phyloP scores from a whole-genome alignment of 805 yeast species.

The Barnettozyma sp. region DNA sequence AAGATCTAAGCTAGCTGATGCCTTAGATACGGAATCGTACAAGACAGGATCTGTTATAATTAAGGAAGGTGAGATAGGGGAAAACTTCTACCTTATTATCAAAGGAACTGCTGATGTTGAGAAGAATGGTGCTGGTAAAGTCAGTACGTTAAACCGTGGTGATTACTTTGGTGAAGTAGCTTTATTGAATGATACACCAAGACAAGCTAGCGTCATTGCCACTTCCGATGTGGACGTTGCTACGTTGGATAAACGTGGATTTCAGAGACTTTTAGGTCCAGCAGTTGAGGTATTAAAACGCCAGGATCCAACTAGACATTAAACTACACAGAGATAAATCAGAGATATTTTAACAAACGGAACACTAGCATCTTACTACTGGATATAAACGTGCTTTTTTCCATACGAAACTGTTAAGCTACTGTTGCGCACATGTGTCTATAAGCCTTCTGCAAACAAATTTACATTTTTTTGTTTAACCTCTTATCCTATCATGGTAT shows the following conservation, averaged over 20 bases:
- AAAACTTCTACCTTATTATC: slow-evolving; percentile 67
- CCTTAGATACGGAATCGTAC: slow-evolving; percentile 71
- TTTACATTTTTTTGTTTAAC: too few species aligned
- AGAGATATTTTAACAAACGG: too few species aligned
- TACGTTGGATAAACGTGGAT: slow-evolving; percentile 86
- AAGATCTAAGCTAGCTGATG: slow-evolving; percentile 90
- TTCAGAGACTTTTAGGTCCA: slow-evolving; percentile 90
- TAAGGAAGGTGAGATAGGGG: slow-evolving; percentile 81
- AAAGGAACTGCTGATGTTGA: slow-evolving; percentile 76
- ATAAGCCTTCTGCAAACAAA: too few species aligned
- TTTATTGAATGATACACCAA: slow-evolving; percentile 79
- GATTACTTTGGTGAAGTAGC: slow-evolving; percentile 98
- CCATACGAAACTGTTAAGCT: too few species aligned
- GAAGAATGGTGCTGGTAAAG: slow-evolving; percentile 51
- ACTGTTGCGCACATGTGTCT: too few species aligned
- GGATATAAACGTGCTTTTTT: too few species aligned
- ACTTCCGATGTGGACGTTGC: slow-evolving; percentile 73
- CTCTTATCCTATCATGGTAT: too few species aligned
- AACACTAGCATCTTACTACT: too few species aligned
- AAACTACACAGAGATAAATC: too few species aligned
- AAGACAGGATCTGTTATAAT: slow-evolving; percentile 69
- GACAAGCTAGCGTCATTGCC: slow-evolving; percentile 90
- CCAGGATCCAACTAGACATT: slow-evolving; percentile 67
- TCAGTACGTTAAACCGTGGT: slow-evolving; percentile 62
- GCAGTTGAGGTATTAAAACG: slow-evolving; percentile 82